Evolutionary conservation across 2,329 filamentous ascomycete genomes (phyloP).

Genomic region (Clonostachys sp.): DNA sequence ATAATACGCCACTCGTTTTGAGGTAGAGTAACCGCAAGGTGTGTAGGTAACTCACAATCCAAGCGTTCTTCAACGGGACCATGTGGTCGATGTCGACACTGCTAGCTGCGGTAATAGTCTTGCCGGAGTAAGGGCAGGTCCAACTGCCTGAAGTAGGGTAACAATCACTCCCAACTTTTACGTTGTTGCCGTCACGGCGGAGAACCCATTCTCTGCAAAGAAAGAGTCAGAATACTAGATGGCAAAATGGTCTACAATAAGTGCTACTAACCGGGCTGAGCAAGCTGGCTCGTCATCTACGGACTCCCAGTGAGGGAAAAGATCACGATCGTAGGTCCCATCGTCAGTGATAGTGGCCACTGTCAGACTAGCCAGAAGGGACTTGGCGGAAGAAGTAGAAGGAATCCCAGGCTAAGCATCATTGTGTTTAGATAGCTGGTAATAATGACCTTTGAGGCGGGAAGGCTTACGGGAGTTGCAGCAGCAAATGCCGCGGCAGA

Average conservation of each 20-base stretch:
- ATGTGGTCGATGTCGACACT: too few species aligned
- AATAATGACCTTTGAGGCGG: too few species aligned
- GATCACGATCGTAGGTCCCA: conserved; percentile 55
- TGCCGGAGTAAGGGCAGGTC: conserved; percentile 59
- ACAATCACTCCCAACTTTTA: conserved; percentile 56
- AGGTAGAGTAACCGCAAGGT: too few species aligned
- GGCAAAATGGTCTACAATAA: background rate
- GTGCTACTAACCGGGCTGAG: conserved; percentile 51
- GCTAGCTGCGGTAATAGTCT: conserved; percentile 72
- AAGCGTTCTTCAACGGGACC: too few species aligned
- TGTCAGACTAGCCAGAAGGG: conserved; percentile 51
- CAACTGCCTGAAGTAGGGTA: conserved; percentile 61
- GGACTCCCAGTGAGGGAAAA: conserved; percentile 70
- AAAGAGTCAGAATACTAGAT: background rate
- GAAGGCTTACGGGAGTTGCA: background rate
- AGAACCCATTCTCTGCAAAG: conserved; percentile 58
- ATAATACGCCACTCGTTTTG: too few species aligned
- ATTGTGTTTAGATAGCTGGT: too few species aligned
- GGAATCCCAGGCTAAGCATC: conserved; percentile 47
- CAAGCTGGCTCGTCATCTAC: conserved; percentile 51
- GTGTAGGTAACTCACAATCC: conserved; percentile 26
- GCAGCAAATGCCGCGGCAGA: background rate
- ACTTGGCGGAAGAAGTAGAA: conserved; percentile 47
- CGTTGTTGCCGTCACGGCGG: conserved; percentile 64
- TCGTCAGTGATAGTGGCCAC: conserved; percentile 51